Percentiles rank a stretch among this genome's conserved stretches.
These are phyloP conservation scores for Eucalyptus cloeziana DNA, from an alignment of 345 rosid species.

Conservation along the genomic window DNA sequence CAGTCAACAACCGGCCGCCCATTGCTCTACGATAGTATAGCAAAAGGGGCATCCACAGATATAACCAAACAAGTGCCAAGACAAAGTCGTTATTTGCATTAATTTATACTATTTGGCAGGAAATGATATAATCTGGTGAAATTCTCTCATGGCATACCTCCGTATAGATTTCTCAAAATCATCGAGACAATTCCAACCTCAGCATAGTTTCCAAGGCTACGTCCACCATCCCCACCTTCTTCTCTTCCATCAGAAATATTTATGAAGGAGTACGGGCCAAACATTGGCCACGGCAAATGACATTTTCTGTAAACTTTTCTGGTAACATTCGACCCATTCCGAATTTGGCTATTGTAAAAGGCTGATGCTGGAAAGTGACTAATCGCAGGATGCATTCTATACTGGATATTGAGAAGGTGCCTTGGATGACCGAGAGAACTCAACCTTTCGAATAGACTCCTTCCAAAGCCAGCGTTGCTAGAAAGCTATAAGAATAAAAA, in stretches of 20 bases:
- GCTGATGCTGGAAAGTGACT: not conserved
- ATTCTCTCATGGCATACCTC: not conserved
- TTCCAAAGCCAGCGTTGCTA: not conserved
- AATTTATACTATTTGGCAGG: not conserved
- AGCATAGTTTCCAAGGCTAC: not conserved
- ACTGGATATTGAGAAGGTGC: not conserved
- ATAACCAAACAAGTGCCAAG: not conserved
- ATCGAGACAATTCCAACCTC: not conserved
- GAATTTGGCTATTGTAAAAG: not conserved
- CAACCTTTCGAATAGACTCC: not conserved
- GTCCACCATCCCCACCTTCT: not conserved
- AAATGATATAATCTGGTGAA: not conserved
- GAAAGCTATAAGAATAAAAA: not conserved
- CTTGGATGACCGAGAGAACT: not conserved
- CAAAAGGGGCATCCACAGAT: not conserved
- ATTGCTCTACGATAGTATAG: not conserved
- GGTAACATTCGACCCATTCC: not conserved
- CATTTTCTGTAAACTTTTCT: not conserved
- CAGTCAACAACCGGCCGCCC: not conserved
- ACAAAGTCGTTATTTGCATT: not conserved
- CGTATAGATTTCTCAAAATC: not conserved
- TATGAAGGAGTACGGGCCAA: not conserved
- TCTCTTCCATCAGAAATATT: not conserved
- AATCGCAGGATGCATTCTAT: not conserved
- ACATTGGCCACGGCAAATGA: not conserved